Evolutionary conservation across 495 filamentous ascomycete genomes (phyloP).

Genomic region (Staphylotrichum tortipilum): DNA sequence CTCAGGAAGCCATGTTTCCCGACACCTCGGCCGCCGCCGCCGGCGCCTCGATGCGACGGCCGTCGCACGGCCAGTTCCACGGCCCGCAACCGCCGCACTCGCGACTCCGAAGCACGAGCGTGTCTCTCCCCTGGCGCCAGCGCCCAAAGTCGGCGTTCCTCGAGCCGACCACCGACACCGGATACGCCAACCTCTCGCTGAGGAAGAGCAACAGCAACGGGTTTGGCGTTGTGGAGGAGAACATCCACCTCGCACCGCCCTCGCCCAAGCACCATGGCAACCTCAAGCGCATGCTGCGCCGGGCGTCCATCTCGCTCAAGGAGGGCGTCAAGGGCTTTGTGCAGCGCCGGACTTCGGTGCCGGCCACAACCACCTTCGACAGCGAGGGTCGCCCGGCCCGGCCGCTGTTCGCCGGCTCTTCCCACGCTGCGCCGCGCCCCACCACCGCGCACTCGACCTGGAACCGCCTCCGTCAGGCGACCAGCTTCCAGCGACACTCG

Average conservation of each 20-base stretch:
- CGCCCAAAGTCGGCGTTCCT: constrained; percentile 25
- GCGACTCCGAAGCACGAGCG: constrained; percentile 29
- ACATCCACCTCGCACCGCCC: constrained; percentile 7
- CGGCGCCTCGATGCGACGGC: background rate
- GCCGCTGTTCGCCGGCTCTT: constrained; percentile 15
- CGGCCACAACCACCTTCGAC: constrained; percentile 24
- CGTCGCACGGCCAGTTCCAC: constrained; percentile 9
- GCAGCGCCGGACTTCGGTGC: constrained; percentile 38
- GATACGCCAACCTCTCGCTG: constrained; percentile 12
- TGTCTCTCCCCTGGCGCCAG: constrained; percentile 28
- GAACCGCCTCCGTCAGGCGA: constrained; percentile 40
- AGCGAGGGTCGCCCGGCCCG: constrained; percentile 20
- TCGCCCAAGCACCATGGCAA: constrained; percentile 15
- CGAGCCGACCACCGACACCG: constrained; percentile 10
- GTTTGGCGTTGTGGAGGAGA: constrained; percentile 14
- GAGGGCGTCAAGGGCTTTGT: constrained; percentile 35
- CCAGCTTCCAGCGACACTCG: constrained; percentile 40
- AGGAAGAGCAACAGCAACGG: constrained; percentile 27
- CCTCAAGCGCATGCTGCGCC: constrained; percentile 39
- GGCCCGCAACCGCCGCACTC: constrained; percentile 2
- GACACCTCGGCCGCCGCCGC: constrained; percentile 5
- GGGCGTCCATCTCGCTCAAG: constrained; percentile 41
- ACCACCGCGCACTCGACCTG: constrained; percentile 40
- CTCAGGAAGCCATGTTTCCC: constrained; percentile 22
- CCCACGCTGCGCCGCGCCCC: constrained; percentile 19